These are phyloP conservation scores for Colletotrichum viniferum DNA, from an alignment of 2,329 filamentous ascomycete genomes.

Conservation along the genomic window DNA sequence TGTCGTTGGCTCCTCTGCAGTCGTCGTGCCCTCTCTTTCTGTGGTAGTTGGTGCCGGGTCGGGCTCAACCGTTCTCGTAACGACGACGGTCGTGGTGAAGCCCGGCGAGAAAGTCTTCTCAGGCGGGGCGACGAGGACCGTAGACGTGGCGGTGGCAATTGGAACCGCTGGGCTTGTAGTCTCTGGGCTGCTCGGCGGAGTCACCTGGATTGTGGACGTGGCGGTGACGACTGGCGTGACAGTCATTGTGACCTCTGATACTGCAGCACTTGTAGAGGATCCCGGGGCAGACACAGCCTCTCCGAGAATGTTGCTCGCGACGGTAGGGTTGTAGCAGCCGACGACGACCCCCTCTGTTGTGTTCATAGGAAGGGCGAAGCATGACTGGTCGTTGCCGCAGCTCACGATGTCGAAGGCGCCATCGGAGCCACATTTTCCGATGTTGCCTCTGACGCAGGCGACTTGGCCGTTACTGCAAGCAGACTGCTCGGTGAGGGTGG, in stretches of 20 bases:
- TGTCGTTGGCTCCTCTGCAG: slow-evolving; percentile 6
- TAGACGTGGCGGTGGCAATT: slow-evolving; percentile 6
- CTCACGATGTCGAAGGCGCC: slow-evolving; percentile 46
- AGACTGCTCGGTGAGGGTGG: slow-evolving; percentile 45
- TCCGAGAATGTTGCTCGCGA: slow-evolving; percentile 49
- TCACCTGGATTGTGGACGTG: slow-evolving; percentile 15
- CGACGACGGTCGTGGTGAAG: slow-evolving; percentile 6
- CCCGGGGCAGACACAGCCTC: slow-evolving; percentile 21
- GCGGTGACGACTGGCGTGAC: slow-evolving; percentile 12
- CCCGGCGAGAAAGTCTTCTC: background rate
- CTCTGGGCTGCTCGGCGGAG: background rate
- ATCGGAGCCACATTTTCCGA: slow-evolving; percentile 47
- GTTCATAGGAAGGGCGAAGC: slow-evolving; percentile 60
- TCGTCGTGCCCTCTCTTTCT: background rate
- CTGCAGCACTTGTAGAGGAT: background rate
- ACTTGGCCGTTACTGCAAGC: slow-evolving; percentile 51
- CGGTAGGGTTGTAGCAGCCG: slow-evolving; percentile 46
- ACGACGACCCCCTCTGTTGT: slow-evolving; percentile 51
- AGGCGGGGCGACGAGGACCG: slow-evolving; percentile 5
- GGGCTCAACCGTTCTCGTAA: slow-evolving; percentile 4
- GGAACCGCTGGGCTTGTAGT: background rate
- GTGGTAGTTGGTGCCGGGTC: background rate
- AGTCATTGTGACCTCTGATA: slow-evolving; percentile 1
- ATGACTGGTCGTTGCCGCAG: slow-evolving; percentile 42
- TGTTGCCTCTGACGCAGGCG: slow-evolving; percentile 56